phyloP scores from a whole-genome alignment of 176 grass and related monocot species.

The Microstegium vimineum region DNA sequence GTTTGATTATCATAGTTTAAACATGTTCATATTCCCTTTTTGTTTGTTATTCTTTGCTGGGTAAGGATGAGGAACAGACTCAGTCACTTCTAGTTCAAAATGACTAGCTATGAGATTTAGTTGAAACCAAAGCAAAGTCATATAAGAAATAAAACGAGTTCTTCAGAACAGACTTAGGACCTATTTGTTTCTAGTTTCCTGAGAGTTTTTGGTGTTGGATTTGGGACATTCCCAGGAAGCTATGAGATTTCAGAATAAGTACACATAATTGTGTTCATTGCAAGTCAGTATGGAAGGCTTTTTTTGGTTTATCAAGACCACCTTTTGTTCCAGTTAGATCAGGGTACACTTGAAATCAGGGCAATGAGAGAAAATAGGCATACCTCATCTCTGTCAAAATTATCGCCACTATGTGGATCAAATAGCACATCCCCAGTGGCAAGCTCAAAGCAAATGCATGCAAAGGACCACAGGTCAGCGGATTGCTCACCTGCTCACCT shows the following conservation, averaged over 20 bases:
- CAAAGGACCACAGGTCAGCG: constrained; percentile 97
- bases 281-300: neutral
- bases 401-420: constrained; percentile 93
- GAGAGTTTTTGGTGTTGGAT: too few species aligned
- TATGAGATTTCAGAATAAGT: neutral
- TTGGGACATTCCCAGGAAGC: too few species aligned
- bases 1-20: neutral
- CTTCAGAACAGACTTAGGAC: too few species aligned
- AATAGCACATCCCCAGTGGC: constrained; percentile 95
- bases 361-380: constrained; percentile 10
- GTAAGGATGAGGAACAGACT: neutral
- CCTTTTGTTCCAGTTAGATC: neutral
- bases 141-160: too few species aligned
- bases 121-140: too few species aligned
- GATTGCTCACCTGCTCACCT: too few species aligned
- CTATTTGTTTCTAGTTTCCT: too few species aligned
- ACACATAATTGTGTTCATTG: neutral
- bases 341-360: neutral
- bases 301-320: neutral
- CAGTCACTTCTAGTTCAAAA: neutral
- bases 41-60: neutral
- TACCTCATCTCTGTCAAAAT: constrained; percentile 98
- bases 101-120: too few species aligned
- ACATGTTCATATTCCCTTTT: neutral
- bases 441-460: constrained; percentile 98